Evolutionary conservation across 306 rosid species (phyloP), one percentile per base, ranked within the genome.

Genomic region (Cyclanthera cordifolia): DNA sequence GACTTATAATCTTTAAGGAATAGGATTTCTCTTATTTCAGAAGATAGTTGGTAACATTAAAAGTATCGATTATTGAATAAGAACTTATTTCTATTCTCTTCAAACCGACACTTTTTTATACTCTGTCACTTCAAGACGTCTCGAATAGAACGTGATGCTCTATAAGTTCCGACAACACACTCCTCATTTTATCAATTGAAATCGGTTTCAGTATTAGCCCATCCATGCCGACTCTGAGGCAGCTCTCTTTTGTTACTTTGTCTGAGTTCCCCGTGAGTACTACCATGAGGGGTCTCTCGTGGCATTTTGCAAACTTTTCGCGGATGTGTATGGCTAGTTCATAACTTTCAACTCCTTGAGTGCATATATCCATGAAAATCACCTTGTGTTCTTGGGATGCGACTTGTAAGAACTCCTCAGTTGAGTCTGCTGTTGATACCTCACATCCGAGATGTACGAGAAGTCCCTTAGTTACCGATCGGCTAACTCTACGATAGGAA

Each of bases 131-230:
- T n/a, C n/a, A n/a, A n/a, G n/a, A n/a, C 6, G 86, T 80, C 76
- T 85, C 93, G 47, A 80, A 89, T 24, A 87, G 82, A 77, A 89
- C 82, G 21, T 87, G 82, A 16, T 80, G 84, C 72, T 89, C 96
- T n/a, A 89, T 72, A 13, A 93, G 85, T 69, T 87, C 93, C 3
- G 87, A 80, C 50, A 93, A 79, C 72, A 83, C 86, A 61, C 80
- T 77, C 77, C 90, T 81, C 98, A 93, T 89, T 75, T 89, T 93
- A 74, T 93, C 98, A 63, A 93, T 87, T 10, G 96, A 87, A 72
- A 93, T 83, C 21, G 96, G 96, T 78, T 93, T 93, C 49, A 82
- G 80, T 74, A 93, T 60, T 52, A 93, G 82, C 67, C 98, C 96
- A 58, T 89, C 82, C 82, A 93, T 82, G 67, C 96, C 98, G 48